Percentiles rank a stretch among this genome's conserved stretches.
phyloP scores from a whole-genome alignment of 768 basidiomycete species.

The Trametes gibbosa region DNA sequence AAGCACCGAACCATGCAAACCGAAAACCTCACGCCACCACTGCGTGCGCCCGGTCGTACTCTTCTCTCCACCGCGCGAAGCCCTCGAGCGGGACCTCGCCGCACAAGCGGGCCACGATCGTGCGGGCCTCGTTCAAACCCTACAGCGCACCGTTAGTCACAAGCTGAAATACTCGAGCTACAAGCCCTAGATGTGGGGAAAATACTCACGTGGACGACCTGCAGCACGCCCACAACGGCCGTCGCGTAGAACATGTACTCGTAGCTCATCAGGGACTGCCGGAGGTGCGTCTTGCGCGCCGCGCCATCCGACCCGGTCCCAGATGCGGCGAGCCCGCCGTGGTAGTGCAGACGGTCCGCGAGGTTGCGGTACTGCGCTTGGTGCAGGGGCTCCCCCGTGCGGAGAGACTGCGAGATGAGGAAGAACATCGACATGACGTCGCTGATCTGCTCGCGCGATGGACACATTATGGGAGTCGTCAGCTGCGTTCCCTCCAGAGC shows the following conservation, averaged over 20 bases:
- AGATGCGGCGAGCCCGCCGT: conserved; percentile 27
- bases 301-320: background rate
- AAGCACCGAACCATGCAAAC: too few relatives aligned
- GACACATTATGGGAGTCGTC: too few relatives aligned
- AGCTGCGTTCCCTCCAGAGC: too few relatives aligned
- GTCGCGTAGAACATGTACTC: conserved; percentile 42
- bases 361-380: conserved; percentile 40
- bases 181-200: background rate
- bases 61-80: conserved; percentile 37
- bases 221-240: conserved; percentile 38
- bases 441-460: conserved; percentile 27
- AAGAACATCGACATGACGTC: conserved; percentile 46
- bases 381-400: conserved; percentile 44
- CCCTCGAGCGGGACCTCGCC: conserved; percentile 42
- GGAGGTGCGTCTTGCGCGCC: background rate
- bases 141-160: too few relatives aligned
- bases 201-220: conserved; percentile 31
- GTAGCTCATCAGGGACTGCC: conserved; percentile 22
- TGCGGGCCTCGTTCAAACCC: conserved; percentile 38
- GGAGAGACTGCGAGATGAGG: conserved; percentile 43
- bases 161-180: too few relatives aligned
- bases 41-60: conserved; percentile 30
- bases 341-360: conserved; percentile 46
- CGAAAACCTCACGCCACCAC: conserved; percentile 3
- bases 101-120: conserved; percentile 35